A percentile compares a stretch with the other conserved stretches of the same genome.
Conservation (phyloP, 1,139 yeast species). For the Arxiozyma slooffiae region DNA sequence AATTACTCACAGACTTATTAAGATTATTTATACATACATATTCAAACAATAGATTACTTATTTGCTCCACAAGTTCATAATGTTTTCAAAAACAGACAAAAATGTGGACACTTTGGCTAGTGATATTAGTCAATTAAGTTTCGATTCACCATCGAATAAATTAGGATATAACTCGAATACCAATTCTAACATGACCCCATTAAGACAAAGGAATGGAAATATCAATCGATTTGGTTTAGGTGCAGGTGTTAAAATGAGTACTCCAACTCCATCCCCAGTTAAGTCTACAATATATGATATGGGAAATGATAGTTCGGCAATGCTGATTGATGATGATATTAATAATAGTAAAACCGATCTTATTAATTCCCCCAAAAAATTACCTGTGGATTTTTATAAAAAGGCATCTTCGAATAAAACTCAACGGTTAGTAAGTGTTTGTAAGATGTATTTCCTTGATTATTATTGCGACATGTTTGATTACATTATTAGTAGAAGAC, state of each 20-base stretch:
- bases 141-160: slow-evolving; percentile 11
- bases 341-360: slow-evolving; percentile 18
- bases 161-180: slow-evolving; percentile 1
- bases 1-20: neutral
- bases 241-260: slow-evolving; percentile 3
- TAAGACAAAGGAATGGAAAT: slow-evolving; percentile 11
- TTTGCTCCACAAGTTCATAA: neutral
- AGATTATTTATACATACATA: neutral
- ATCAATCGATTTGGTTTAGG: slow-evolving; percentile 8
- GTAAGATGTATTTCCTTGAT: slow-evolving; percentile 74
- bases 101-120: slow-evolving; percentile 30
- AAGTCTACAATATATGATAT: slow-evolving; percentile 9
- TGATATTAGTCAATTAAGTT: slow-evolving; percentile 28
- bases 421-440: slow-evolving; percentile 75
- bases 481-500: slow-evolving; percentile 79
- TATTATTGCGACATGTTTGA: slow-evolving; percentile 95
- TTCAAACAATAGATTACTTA: no score
- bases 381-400: slow-evolving; percentile 44
- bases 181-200: slow-evolving; percentile 11
- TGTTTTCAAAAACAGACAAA: slow-evolving; percentile 23
- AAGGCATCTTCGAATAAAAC: slow-evolving; percentile 68
- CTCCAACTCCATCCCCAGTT: slow-evolving; percentile 14
- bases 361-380: slow-evolving; percentile 31
- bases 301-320: slow-evolving; percentile 13
- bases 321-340: slow-evolving; percentile 28